Evolutionary conservation across 192 early-diverging fungal species (phyloP).

Genomic region (Backusella macrospora): DNA sequence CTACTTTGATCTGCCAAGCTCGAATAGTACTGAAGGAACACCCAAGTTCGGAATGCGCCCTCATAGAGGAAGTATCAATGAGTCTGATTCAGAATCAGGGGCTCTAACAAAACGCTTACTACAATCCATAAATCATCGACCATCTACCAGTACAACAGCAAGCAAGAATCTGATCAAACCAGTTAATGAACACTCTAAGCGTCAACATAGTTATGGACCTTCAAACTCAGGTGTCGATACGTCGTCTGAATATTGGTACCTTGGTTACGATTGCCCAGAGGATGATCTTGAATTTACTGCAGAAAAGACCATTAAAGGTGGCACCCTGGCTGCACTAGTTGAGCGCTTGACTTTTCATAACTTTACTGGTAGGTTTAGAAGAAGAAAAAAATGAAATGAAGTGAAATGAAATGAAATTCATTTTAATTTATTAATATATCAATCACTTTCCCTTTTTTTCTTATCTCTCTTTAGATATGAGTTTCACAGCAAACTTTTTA

Average conservation of each 20-base stretch:
- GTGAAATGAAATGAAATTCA: neutral
- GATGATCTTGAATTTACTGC: slow-evolving; percentile 81
- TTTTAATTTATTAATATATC: neutral
- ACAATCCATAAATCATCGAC: slow-evolving; percentile 2
- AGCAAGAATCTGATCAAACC: neutral
- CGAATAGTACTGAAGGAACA: neutral
- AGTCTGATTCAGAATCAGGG: neutral
- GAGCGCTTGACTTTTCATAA: slow-evolving; percentile 95
- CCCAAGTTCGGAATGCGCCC: slow-evolving; percentile 2
- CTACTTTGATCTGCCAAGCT: neutral
- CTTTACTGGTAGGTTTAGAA: slow-evolving; percentile 31
- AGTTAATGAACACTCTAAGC: slow-evolving; percentile 10
- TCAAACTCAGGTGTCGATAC: neutral
- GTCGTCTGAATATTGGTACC: slow-evolving; percentile 72
- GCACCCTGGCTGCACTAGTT: slow-evolving; percentile 83
- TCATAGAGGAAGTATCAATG: slow-evolving; percentile 18
- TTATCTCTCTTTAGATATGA: slow-evolving; percentile 57
- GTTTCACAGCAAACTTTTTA: slow-evolving; percentile 87
- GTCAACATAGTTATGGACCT: slow-evolving; percentile 14
- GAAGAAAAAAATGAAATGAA: slow-evolving; percentile 18
- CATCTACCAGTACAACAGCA: neutral
- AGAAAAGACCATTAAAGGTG: slow-evolving; percentile 88
- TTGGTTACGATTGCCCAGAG: slow-evolving; percentile 77
- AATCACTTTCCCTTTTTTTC: slow-evolving; percentile 1
- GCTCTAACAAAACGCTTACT: neutral